These are phyloP conservation scores for Moricandia arvensis DNA, from an alignment of 345 rosid genomes.

Conservation along the genomic window DNA sequence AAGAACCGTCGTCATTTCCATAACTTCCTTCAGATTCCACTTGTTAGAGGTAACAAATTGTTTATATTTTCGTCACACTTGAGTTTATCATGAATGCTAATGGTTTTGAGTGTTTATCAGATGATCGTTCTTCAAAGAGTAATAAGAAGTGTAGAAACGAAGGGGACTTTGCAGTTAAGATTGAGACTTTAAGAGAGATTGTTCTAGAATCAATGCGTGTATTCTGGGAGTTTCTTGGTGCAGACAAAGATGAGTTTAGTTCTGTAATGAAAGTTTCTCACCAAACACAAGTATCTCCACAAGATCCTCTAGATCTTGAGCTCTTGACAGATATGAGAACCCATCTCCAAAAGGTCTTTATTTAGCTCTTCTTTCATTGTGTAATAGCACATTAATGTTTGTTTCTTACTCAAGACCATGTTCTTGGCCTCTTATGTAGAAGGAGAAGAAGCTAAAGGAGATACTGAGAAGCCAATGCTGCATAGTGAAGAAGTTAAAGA, in stretches of 20 bases:
- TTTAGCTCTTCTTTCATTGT: neutral
- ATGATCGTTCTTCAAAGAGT: slow-evolving; percentile 46
- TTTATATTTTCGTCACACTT: neutral
- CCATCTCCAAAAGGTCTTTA: slow-evolving; percentile 63
- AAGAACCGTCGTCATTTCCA: slow-evolving; percentile 55
- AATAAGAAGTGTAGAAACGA: slow-evolving; percentile 46
- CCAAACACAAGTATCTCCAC: slow-evolving; percentile 45
- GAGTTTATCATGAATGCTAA: neutral
- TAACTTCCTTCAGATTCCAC: slow-evolving; percentile 71
- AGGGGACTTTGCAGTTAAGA: slow-evolving; percentile 46
- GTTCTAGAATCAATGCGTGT: slow-evolving; percentile 50
- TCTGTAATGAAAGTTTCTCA: slow-evolving; percentile 34
- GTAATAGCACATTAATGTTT: neutral
- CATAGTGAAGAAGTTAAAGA: slow-evolving; percentile 59
- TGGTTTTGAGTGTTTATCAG: slow-evolving; percentile 33
- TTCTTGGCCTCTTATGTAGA: slow-evolving; percentile 39
- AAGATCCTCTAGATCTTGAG: slow-evolving; percentile 49
- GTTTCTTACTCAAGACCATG: neutral
- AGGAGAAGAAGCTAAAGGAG: slow-evolving; percentile 72
- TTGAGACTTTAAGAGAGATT: slow-evolving; percentile 38
- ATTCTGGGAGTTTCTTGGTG: slow-evolving; percentile 62
- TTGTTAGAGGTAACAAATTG: slow-evolving; percentile 56
- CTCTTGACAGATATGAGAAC: slow-evolving; percentile 47
- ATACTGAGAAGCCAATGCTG: slow-evolving; percentile 56
- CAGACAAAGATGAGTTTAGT: slow-evolving; percentile 48